Base-by-base conservation (phyloP, 306 rosid species). In the Trichosanthes truncata region DNA sequence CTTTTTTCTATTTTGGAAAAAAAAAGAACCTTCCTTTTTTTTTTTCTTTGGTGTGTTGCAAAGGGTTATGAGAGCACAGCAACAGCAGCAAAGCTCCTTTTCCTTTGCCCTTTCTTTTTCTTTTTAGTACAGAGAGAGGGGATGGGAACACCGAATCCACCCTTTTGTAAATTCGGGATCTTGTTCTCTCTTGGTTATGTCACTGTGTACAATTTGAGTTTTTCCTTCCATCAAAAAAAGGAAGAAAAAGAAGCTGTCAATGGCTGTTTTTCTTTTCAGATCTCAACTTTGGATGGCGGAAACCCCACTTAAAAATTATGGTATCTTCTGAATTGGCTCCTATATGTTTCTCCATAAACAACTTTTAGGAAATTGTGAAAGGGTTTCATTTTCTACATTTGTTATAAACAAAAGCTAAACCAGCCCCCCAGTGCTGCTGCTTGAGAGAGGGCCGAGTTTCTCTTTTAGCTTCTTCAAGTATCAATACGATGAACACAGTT, bases 81-180 rank as follows among this genome's bases (percentile, higher is more conserved):
- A 80, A 12, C 21, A 23, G 29, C 46, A 72, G 61, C 40, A 3
- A 65, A 45, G 78, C 78, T 74, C 78, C 78, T 74, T 49, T 49
- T 46, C 60, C 60, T 74, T 74, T 26, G 61, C 43, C 35, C n/a
- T 46, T 48, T 71, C n/a, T 12, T 20, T 21, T 23, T 68, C 14
- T 35, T 17, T 14, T 74, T 46, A 46, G 78, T 48, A 48, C 61
- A 59, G 69, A 59, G 23, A 59, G 77, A 40, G 87, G 82, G 82
- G 31, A 49, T 61, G 23, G 78, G 82, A 48, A 45, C 72, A 80
- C 86, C 87, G 87, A 88, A 80, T 82, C 67, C 55, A 61, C 55
- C 81, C 84, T 79, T 84, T 78, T 83, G 87, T 84, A 84, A 83
- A 87, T 81, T 90, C 74, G 80, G 86, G 84, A 82, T 79, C 88